Percentiles rank a stretch among this genome's conserved stretches.
These are phyloP conservation scores for Xerocomus subilludens DNA, from an alignment of 1,284 basidiomycete species.

Conservation along the genomic window DNA sequence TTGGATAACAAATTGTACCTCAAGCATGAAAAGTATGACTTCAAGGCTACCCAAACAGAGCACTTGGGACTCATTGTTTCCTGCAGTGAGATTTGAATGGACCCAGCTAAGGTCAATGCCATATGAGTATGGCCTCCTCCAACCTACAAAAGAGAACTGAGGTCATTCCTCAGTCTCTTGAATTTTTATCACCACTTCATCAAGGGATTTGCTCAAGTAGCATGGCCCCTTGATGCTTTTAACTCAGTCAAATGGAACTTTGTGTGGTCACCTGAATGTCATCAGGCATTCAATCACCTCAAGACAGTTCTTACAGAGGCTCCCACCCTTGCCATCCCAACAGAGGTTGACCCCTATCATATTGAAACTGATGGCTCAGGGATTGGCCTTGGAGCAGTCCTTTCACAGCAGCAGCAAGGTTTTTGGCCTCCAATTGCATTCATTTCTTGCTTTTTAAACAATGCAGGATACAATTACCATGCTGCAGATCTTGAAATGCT, in stretches of 20 bases:
- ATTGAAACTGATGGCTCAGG: not conserved
- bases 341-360: fast-evolving
- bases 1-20: not conserved
- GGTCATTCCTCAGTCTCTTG: not conserved
- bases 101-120: slow-evolving; percentile 54
- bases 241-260: slow-evolving; percentile 26
- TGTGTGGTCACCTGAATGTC: no score
- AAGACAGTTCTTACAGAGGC: no score
- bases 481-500: not conserved
- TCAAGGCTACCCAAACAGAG: slow-evolving; percentile 47
- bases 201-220: slow-evolving; percentile 49
- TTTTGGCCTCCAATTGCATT: not conserved
- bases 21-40: slow-evolving; percentile 54
- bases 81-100: slow-evolving; percentile 45
- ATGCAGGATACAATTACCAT: not conserved
- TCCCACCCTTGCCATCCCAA: not conserved
- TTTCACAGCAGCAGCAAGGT: not conserved
- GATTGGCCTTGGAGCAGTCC: not conserved
- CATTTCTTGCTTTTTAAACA: not conserved
- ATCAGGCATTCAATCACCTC: no score
- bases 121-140: slow-evolving; percentile 40
- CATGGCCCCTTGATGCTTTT: slow-evolving; percentile 48
- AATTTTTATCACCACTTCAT: slow-evolving; percentile 59
- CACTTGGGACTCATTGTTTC: slow-evolving; percentile 57
- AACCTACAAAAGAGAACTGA: slow-evolving; percentile 46